Base-by-base conservation (phyloP, 148 eudicot genomes). In the Talinum fruticosum region DNA sequence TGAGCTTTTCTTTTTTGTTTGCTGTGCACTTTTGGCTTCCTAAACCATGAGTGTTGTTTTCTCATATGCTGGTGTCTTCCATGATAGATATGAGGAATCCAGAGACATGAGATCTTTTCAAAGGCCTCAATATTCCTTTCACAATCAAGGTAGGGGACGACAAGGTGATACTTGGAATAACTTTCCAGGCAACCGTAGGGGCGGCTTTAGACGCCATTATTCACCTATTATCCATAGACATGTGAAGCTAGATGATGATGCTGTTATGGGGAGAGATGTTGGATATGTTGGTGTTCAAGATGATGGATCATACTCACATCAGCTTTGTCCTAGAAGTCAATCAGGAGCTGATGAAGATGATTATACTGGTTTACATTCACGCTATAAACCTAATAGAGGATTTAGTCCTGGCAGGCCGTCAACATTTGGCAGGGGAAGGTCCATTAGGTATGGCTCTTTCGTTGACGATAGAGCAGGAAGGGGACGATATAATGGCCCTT, bases 401-500 rank as follows among this genome's bases (percentile, higher is more conserved):
- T 74, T 75, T 24, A 69, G 83, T 66, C 81, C 80, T 69, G 81
- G 78, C 54, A 70, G 83, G 77, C 49, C 66, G 30, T 77, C 76
- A 28, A 77, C 66, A 18, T 64, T 81, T 47, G 84, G 84, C 33
- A 72, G 82, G 32, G 87, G 84, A 34, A 84, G 87, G 61, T 67
- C 84, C 35, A 26, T 79, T 16, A 76, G 83, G 59, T 73, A 80
- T 73, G 80, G 83, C 26, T 67, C 80, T 45, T 68, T 38, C 10
- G 23, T 5, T 24, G 69, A 73, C 29, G 30, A 65, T 24, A 72
- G 78, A 49, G 83, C 69, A 6, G 81, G 83, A 33, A 80, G 83
- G 73, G 86, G 83, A 51, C 78, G 86, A 70, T 80, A 76, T 13
- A 54, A 29, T 78, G 86, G 84, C 57, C 82, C 80, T 81, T 80